Conservation (phyloP, 2,329 filamentous ascomycete species). For the Rutstroemia sp. region DNA sequence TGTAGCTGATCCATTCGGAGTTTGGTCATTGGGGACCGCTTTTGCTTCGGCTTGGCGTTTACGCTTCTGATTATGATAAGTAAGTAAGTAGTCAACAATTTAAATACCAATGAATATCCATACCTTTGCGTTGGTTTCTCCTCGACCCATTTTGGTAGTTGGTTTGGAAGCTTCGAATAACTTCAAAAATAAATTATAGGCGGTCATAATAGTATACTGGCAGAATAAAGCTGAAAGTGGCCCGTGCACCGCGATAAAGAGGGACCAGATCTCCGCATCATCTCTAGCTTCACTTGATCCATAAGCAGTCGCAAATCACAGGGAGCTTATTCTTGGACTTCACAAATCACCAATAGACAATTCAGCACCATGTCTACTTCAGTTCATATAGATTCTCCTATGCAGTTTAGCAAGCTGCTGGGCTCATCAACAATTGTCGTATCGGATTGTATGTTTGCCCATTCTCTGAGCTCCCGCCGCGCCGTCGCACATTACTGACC, state of each 20-base stretch:
- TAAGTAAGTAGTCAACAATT: not conserved
- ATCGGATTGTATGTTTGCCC: conserved; percentile 67
- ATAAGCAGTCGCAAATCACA: not conserved
- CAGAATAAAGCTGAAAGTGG: conserved; percentile 12
- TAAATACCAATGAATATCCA: not conserved
- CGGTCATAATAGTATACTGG: conserved; percentile 13
- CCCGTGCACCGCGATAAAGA: conserved; percentile 5
- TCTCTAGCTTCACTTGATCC: not conserved
- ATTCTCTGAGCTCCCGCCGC: conserved; percentile 16
- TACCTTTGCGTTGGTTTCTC: conserved; percentile 27
- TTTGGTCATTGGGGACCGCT: conserved; percentile 13
- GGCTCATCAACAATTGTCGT: conserved; percentile 72
- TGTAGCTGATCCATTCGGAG: conserved; percentile 24
- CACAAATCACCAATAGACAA: not conserved
- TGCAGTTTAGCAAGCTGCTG: conserved; percentile 67
- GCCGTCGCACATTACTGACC: conserved; percentile 8
- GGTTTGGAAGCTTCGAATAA: not conserved
- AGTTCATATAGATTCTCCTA: conserved; percentile 54
- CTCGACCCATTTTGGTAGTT: conserved; percentile 24
- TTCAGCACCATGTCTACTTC: conserved; percentile 25
- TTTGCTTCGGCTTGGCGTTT: conserved; percentile 27
- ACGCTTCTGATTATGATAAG: conserved; percentile 25
- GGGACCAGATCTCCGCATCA: conserved; percentile 6
- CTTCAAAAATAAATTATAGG: conserved; percentile 9
- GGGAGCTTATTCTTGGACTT: too few relatives aligned